These are phyloP conservation scores for Malus hybrid DNA, from an alignment of 331 rosid species.

Conservation along the genomic window DNA sequence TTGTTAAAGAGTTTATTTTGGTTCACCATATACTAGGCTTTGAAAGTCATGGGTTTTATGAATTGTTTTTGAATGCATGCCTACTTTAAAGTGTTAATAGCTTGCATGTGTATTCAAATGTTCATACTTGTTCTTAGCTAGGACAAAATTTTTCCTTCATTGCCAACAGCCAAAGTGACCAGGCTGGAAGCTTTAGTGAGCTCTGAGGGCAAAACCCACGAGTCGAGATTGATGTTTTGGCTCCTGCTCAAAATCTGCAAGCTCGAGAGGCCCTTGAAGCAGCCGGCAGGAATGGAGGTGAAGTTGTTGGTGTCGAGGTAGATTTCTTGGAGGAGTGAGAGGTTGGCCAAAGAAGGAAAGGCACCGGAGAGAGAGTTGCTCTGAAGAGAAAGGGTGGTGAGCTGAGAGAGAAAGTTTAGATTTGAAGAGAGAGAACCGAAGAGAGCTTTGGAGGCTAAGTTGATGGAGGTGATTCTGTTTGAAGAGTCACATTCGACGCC, in stretches of 20 bases:
- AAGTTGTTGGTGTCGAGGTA: slow-evolving; percentile 53
- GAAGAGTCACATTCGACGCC: slow-evolving; percentile 48
- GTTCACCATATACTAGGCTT: too few species aligned
- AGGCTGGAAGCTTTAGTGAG: slow-evolving; percentile 46
- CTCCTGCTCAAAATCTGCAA: slow-evolving; percentile 42
- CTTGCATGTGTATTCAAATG: too few species aligned
- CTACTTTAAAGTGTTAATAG: too few species aligned
- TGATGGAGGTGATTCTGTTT: slow-evolving; percentile 45
- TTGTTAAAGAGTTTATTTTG: too few species aligned
- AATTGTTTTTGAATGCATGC: too few species aligned
- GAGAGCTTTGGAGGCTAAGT: slow-evolving; percentile 34
- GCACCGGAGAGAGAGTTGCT: slow-evolving; percentile 45
- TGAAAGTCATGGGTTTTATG: too few species aligned
- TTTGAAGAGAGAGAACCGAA: slow-evolving; percentile 63
- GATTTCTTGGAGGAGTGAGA: slow-evolving; percentile 36
- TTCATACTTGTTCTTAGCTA: too few species aligned
- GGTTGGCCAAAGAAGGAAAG: slow-evolving; percentile 58
- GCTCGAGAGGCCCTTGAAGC: slow-evolving; percentile 52
- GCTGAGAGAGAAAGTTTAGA: slow-evolving; percentile 54
- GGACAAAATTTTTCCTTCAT: background rate
- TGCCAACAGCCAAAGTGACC: slow-evolving; percentile 29
- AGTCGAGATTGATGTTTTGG: slow-evolving; percentile 25
- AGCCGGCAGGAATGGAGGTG: slow-evolving; percentile 42
- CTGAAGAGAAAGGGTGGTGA: slow-evolving; percentile 47
- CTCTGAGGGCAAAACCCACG: slow-evolving; percentile 58